Base-by-base conservation (phyloP, 225 moss, liverwort and hornwort genomes). In the Polytrichum formosum region DNA sequence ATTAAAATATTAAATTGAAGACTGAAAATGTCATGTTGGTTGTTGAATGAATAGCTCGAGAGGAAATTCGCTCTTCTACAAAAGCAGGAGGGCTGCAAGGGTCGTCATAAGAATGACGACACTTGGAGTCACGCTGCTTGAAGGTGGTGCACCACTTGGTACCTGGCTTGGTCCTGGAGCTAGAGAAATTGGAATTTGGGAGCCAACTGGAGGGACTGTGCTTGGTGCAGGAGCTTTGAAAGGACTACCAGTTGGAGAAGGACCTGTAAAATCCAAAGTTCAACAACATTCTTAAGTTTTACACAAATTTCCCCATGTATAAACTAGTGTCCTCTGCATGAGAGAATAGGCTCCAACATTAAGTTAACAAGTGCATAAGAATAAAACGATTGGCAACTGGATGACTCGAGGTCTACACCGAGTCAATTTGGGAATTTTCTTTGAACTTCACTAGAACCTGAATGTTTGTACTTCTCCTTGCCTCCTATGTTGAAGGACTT, bases 61-160 rank as follows among this genome's bases (percentile, higher is more conserved):
- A 46, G 4, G 46, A 10, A 3, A 46, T 46, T 46, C 46, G 4
- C 46, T n/a, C 23, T 59, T 59, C 23, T 59, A 59, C 59, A 59
- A n/a, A n/a, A 59, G n/a, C 59, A 59, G n/a, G 59, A 59, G 59
- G 22, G 59, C 59, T n/a, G 59, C 59, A 23, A 59, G 21, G 59
- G 7, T 59, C 59, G 21, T 59, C 59, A 59, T 20, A 21, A 59
- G 59, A 23, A 59, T 59, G 21, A 59, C 59, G 9, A 21, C 21
- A 23, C 59, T 23, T 23, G 59, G 9, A 9, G n/a, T 21, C 21
- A 66, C 7, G 20, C 6, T 66, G 28, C 65, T 19, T 33, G 46
- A 13, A 46, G 65, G 8, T 2, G 65, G 19, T 5, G 33, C 28
- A 18, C 28, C 20, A 33, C 20, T 66, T 18, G 5, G 18, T 8